phyloP scores from a whole-genome alignment of 2,329 filamentous ascomycete genomes.

The Trichothecium roseum region DNA sequence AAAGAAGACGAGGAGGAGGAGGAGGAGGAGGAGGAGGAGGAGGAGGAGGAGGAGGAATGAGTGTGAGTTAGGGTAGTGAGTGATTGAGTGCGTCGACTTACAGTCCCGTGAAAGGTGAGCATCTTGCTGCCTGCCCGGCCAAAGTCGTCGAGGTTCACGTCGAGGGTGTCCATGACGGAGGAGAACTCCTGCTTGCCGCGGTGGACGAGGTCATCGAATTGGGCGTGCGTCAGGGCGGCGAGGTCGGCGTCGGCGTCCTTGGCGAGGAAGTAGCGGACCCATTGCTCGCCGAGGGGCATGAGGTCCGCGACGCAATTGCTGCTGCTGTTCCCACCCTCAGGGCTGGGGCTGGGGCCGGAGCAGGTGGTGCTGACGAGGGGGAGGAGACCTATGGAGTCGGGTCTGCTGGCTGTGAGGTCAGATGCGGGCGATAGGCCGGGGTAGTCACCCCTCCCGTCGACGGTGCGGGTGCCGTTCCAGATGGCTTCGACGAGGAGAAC shows the following conservation, averaged over 20 bases:
- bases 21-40: no score
- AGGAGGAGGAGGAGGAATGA: no score
- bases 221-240: not conserved
- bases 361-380: constrained; percentile 3
- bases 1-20: no score
- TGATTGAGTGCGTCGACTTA: no score
- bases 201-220: not conserved
- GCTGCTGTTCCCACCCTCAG: no score
- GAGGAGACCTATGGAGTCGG: no score
- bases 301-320: not conserved
- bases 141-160: constrained; percentile 17
- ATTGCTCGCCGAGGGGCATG: not conserved
- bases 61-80: no score
- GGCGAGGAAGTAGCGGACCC: not conserved
- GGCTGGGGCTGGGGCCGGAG: not conserved
- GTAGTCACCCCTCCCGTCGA: constrained; percentile 2
- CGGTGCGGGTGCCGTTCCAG: constrained; percentile 5
- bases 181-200: not conserved
- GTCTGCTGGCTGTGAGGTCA: constrained; percentile 5
- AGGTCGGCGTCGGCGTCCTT: constrained; percentile 2
- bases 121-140: constrained; percentile 25
- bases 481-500: constrained; percentile 9
- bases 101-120: constrained; percentile 28
- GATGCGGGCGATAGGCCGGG: constrained; percentile 6
- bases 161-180: constrained; percentile 11